Percentiles rank a stretch among this genome's conserved stretches.
Evolutionary conservation across 139 green algal species (phyloP).

Genomic region (Chlamydomonas eustigma): DNA sequence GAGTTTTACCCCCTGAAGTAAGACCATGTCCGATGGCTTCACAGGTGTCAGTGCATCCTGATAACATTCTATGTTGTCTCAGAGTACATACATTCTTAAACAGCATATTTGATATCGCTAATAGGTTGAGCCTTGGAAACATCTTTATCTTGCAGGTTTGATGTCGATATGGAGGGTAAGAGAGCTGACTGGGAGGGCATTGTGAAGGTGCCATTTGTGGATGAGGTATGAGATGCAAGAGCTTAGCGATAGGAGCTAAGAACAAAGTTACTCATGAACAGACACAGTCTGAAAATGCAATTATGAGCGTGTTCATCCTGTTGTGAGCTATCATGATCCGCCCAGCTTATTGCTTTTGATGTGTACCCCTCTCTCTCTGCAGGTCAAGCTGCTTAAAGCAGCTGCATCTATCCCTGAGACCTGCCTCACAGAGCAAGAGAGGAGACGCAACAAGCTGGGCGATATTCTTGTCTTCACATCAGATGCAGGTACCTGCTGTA

Average conservation of each 20-base stretch:
- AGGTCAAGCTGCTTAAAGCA: constrained; percentile 52
- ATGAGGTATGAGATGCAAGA: constrained; percentile 45
- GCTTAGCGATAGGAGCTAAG: background rate
- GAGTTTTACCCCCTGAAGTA: constrained; percentile 90
- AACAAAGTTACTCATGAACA: background rate
- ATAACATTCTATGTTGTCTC: background rate
- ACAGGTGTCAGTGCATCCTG: background rate
- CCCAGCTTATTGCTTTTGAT: too few relatives aligned
- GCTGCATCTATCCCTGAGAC: constrained; percentile 24
- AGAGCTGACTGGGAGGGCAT: constrained; percentile 88
- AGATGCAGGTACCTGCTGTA: background rate
- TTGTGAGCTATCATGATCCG: too few relatives aligned
- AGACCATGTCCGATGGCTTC: constrained; percentile 21
- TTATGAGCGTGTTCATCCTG: too few relatives aligned
- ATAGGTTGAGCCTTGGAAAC: background rate
- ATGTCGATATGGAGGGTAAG: constrained; percentile 90
- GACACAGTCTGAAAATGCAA: too few relatives aligned
- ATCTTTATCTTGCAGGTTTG: too few relatives aligned
- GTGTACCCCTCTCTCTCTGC: too few relatives aligned
- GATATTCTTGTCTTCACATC: constrained; percentile 68
- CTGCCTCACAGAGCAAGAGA: constrained; percentile 62
- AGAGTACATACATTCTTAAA: background rate
- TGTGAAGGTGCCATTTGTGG: constrained; percentile 68
- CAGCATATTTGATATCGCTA: too few relatives aligned
- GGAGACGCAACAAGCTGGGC: constrained; percentile 64